Evolutionary conservation across 2,329 filamentous ascomycete species (phyloP).

Genomic region (Xylaria polymorpha): DNA sequence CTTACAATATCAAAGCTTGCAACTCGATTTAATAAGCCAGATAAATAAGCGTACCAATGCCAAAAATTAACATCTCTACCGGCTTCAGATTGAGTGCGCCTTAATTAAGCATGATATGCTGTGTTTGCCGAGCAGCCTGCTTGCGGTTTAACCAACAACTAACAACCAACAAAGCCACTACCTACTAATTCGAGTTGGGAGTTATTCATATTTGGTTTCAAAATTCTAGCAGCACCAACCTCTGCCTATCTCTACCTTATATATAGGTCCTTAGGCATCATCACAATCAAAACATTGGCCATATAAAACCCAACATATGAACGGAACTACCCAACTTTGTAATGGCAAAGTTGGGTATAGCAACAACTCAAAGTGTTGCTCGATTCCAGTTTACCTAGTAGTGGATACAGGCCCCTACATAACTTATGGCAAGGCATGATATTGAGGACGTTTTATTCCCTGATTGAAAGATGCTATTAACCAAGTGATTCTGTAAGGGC

Average conservation of each 20-base stretch:
- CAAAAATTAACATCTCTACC: background rate
- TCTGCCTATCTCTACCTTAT: background rate
- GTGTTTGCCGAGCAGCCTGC: no score
- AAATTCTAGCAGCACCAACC: background rate
- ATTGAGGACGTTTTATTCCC: background rate
- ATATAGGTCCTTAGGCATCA: background rate
- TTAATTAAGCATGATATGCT: background rate
- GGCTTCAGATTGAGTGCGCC: background rate
- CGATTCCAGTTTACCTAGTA: background rate
- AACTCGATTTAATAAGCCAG: background rate
- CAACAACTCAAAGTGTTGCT: background rate
- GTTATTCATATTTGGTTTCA: background rate
- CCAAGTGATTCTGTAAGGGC: background rate
- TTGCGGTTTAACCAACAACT: no score
- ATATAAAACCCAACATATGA: no score
- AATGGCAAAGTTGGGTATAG: background rate
- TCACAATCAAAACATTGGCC: no score
- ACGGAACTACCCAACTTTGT: background rate
- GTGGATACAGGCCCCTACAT: background rate
- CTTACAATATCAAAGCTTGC: background rate
- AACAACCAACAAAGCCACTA: no score
- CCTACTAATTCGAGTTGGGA: background rate
- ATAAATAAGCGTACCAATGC: background rate
- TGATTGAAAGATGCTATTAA: background rate
- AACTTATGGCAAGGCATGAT: background rate